Evolutionary conservation across 805 yeast genomes (phyloP).

Genomic region (Helenozyma baotianmanensis): DNA sequence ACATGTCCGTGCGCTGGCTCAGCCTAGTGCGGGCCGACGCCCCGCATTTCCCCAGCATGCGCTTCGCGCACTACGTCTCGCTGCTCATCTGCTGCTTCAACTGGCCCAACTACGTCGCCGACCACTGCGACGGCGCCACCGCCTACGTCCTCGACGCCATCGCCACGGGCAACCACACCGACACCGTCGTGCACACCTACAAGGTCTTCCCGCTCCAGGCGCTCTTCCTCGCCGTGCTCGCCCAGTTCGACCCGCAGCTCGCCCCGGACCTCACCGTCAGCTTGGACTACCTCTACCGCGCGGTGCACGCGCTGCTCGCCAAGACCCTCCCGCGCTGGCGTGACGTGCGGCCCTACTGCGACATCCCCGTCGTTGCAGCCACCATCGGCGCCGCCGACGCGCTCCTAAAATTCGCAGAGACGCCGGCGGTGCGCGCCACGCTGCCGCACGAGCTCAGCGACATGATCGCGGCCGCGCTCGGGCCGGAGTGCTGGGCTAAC

Average conservation of each 20-base stretch:
- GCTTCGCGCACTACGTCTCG: constrained; percentile 13
- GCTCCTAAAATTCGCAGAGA: constrained; percentile 7
- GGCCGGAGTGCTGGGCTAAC: constrained; percentile 6
- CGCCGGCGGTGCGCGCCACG: constrained; percentile 4
- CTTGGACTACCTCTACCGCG: constrained; percentile 7
- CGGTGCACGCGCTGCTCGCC: constrained; percentile 5
- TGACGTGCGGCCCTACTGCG: constrained; percentile 2
- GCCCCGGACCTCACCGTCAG: constrained; percentile 5
- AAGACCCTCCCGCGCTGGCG: constrained; percentile 2
- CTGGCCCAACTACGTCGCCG: constrained; percentile 10
- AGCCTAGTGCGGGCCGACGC: constrained; percentile 11
- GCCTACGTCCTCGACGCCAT: constrained; percentile 2
- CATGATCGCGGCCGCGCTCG: constrained; percentile 4
- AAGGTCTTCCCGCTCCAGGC: constrained; percentile 8
- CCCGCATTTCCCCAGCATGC: constrained; percentile 13
- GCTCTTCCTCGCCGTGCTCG: constrained; percentile 11
- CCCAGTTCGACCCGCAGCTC: constrained; percentile 5
- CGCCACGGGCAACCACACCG: constrained; percentile 5
- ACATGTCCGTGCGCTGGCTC: constrained; percentile 11
- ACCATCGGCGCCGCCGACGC: constrained; percentile 5
- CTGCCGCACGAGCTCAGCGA: constrained; percentile 6
- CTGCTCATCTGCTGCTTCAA: constrained; percentile 12
- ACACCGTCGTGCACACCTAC: constrained; percentile 4
- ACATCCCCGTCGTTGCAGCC: constrained; percentile 7
- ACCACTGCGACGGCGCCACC: constrained; percentile 1